phyloP scores from a whole-genome alignment of 2,329 filamentous ascomycete species.

The Fusarium austroafricanum region DNA sequence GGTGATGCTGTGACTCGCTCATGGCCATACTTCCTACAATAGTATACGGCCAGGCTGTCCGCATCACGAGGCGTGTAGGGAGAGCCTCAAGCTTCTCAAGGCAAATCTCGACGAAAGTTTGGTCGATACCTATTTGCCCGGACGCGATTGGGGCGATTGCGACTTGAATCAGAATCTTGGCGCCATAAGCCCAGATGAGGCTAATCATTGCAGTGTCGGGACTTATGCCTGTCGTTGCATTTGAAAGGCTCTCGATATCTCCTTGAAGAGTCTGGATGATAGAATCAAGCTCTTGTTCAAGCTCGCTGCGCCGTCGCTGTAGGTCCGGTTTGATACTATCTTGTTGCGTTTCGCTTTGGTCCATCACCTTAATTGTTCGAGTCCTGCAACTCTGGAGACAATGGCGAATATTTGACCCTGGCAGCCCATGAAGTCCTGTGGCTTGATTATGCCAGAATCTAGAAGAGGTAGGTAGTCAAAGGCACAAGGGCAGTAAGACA shows the following conservation, averaged over 20 bases:
- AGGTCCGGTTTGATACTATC: background rate
- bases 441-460: background rate
- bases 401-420: background rate
- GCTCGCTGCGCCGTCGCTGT: background rate
- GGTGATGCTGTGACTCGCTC: background rate
- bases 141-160: too few species aligned
- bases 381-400: background rate
- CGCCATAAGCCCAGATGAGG: background rate
- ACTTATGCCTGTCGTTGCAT: background rate
- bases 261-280: background rate
- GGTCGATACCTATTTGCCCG: background rate
- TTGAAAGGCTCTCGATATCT: background rate
- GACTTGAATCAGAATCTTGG: background rate
- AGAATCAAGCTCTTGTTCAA: background rate
- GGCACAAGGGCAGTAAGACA: background rate
- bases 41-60: background rate
- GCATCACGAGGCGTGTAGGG: background rate
- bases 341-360: background rate
- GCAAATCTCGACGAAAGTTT: background rate
- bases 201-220: background rate
- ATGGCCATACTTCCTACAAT: background rate
- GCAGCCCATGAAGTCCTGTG: background rate
- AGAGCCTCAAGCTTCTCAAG: background rate
- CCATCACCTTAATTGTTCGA: background rate
- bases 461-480: slow-evolving; percentile 1